phyloP scores from a whole-genome alignment of 352 stramenopile species.

The Elongisporangium undulatum region DNA sequence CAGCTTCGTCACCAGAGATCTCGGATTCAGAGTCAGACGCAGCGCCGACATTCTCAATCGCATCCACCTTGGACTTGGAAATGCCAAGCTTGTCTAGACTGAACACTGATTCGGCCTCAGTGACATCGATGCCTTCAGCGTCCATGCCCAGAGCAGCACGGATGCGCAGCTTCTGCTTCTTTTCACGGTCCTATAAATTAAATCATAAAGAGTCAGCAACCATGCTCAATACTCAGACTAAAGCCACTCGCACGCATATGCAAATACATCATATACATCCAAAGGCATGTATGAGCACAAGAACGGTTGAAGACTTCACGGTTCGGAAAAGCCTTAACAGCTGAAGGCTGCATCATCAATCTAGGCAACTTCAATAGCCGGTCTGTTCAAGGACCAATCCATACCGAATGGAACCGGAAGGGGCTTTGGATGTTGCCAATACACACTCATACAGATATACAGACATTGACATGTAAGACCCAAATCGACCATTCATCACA shows the following conservation, averaged over 20 bases:
- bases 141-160: slow-evolving; percentile 81
- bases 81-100: slow-evolving; percentile 75
- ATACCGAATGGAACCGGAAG: slow-evolving; percentile 71
- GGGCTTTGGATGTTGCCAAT: slow-evolving; percentile 84
- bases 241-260: slow-evolving; percentile 12
- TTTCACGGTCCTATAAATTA: slow-evolving; percentile 67
- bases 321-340: slow-evolving; percentile 72
- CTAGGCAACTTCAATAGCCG: slow-evolving; percentile 89
- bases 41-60: slow-evolving; percentile 62
- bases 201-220: slow-evolving; percentile 5
- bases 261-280: slow-evolving; percentile 7
- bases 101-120: slow-evolving; percentile 76
- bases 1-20: slow-evolving; percentile 16
- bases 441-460: slow-evolving; percentile 18
- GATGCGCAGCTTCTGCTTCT: slow-evolving; percentile 81
- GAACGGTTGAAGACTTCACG: slow-evolving; percentile 83
- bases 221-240: background rate
- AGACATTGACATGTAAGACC: slow-evolving; percentile 39
- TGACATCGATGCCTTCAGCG: slow-evolving; percentile 76
- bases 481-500: slow-evolving; percentile 75
- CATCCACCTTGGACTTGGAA: slow-evolving; percentile 72
- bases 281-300: slow-evolving; percentile 82
- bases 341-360: slow-evolving; percentile 87
- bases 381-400: slow-evolving; percentile 90
- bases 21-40: slow-evolving; percentile 21